Evolutionary conservation across 202 grass and related monocot genomes (phyloP), one percentile per base, ranked within the genome.

Genomic region (Schoenoplectus tabernaemontani): DNA sequence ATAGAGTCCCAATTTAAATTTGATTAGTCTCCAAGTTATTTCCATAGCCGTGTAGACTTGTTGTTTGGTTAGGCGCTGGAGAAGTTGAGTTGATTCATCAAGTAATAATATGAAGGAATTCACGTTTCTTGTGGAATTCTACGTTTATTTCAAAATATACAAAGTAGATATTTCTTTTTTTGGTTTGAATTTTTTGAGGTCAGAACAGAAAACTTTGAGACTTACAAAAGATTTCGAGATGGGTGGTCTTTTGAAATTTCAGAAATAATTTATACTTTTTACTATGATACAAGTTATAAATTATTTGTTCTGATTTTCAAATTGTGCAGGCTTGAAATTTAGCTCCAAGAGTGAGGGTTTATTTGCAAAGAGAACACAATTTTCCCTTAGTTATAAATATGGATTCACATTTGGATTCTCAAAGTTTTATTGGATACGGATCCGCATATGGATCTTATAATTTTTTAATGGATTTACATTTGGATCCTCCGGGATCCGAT

Each of bases 11-110:
- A 62, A 36, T 80, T 65, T 22, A 48, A 62, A 64, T 41, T 80
- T 80, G 78, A 80, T 80, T 80, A 80, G 26, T 53, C 78, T 11
- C 78, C 50, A 80, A 53, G 78, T 80, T 80, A 65, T 53, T 64
- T 4, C 2, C 62, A 33, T 75, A 75, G 70, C 5, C 10, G 2
- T 44, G 12, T 63, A 20, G 3, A 16, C 38, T 63, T 80, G 2
- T 80, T 62, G 12, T 47, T 61, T 63, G 57, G 36, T 38, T 62
- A 12, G 22, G 38, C n/a, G 36, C 20, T 17, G 34, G 30, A 62
- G 3, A 33, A 38, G 2, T 41, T 39, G 16, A 38, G 62, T 8
- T 64, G 63, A 66, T 41, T 41, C 3, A 41, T 66, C 7, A 37
- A 41, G 33, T 7, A 38, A n/a, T n/a, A n/a, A n/a, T n/a, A 66